Base-by-base conservation (phyloP, 306 rosid genomes). In the Rosa rugosa region DNA sequence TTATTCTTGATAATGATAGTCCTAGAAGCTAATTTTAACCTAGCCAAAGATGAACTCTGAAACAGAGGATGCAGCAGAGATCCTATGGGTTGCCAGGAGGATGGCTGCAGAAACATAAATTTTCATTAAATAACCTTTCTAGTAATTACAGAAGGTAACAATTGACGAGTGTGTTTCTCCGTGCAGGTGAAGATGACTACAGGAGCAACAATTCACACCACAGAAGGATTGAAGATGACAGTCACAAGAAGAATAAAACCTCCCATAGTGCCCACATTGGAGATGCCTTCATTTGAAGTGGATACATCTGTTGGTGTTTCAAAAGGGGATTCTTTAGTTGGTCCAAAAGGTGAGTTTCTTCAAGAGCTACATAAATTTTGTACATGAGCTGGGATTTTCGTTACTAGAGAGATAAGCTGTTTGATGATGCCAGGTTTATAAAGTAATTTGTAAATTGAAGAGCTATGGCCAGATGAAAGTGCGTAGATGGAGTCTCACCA, bases 161-260 rank as follows among this genome's bases (percentile, higher is more conserved):
- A 57, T 22, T 63, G 20, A 63, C 42, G 6, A 40, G 59, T 62
- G 14, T 72, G 73, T 75, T 70, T 80, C 5, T 42, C 47, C 1
- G 9, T 81, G 80, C 89, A 95, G 99, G 99, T 95, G 63, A 89
- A 79, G 76, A 95, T 95, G 98, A 95, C 97, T 11, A 95, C 98
- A 8, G 98, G 99, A 76, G 98, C 99, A 23, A 95, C 97, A 72
- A 95, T 95, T 80, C 99, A 95, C 86, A 95, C 99, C 5, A 95
- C 96, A 64, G 86, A 89, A 77, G 99, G 99, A 67, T 84, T 95
- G 87, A 88, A 82, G 68, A 95, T 95, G 97, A 91, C 98, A 0
- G 94, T 95, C 41, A 86, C 98, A 0, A 87, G 81, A 85, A 90
- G 98, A 87, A 87, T 79, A 76, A 89, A 90, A 82, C 96, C 97